Percentiles rank a stretch among this genome's conserved stretches.
Conservation (phyloP, 352 stramenopile genomes). For the Globisporangium nunn region DNA sequence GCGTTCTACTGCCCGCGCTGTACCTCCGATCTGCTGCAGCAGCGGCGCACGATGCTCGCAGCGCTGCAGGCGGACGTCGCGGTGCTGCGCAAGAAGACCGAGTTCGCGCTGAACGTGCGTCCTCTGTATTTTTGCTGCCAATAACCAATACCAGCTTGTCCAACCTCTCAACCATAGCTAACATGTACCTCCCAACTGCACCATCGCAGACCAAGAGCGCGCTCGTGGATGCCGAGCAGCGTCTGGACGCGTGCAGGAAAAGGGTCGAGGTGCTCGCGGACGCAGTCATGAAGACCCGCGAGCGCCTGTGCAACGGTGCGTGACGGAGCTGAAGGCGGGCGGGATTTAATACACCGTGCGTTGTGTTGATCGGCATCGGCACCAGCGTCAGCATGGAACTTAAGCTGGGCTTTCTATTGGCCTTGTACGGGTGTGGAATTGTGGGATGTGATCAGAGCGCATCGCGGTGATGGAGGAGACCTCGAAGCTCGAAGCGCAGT, state of each 20-base stretch:
- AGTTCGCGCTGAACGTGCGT: constrained; percentile 53
- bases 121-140: too few relatives aligned
- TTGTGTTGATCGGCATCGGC: too few relatives aligned
- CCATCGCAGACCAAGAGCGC: constrained; percentile 33
- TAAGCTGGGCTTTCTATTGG: too few relatives aligned
- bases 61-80: constrained; percentile 72
- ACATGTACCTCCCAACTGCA: neutral
- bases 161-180: neutral
- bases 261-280: constrained; percentile 48
- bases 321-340: neutral
- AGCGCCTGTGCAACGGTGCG: constrained; percentile 56
- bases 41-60: constrained; percentile 67
- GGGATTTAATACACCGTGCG: too few relatives aligned
- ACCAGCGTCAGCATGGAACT: too few relatives aligned
- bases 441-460: constrained; percentile 21
- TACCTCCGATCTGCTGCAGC: constrained; percentile 60
- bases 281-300: constrained; percentile 61
- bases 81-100: constrained; percentile 73
- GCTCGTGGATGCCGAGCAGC: constrained; percentile 44
- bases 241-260: constrained; percentile 44
- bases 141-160: neutral
- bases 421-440: too few relatives aligned
- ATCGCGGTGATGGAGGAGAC: constrained; percentile 52
- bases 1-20: constrained; percentile 63
- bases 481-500: constrained; percentile 38